Conservation (phyloP, 768 basidiomycete species). For the Leucosporidium creatinivorum region DNA sequence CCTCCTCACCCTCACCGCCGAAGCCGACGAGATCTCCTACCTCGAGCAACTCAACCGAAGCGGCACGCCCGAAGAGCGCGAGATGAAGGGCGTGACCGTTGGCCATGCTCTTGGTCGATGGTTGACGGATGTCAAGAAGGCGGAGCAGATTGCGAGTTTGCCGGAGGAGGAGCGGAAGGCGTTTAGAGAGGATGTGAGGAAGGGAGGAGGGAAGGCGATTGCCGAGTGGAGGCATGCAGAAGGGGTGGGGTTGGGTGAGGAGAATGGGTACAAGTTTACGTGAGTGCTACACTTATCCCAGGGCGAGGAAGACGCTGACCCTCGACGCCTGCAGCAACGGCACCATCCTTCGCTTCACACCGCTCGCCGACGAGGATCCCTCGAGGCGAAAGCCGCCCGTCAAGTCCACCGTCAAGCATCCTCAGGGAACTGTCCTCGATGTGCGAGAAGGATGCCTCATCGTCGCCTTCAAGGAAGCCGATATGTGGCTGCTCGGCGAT, state of each 20-base stretch:
- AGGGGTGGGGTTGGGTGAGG: constrained; percentile 1
- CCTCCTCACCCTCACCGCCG: constrained; percentile 9
- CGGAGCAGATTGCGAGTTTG: background rate
- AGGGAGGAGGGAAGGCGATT: background rate
- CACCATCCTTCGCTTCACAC: constrained; percentile 21
- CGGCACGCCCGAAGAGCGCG: constrained; percentile 19
- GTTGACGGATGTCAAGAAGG: constrained; percentile 16
- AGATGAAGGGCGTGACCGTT: constrained; percentile 11
- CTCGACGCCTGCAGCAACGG: background rate
- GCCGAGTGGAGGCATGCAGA: constrained; percentile 12
- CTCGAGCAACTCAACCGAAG: constrained; percentile 6
- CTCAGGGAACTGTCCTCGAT: constrained; percentile 53
- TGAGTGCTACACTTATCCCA: background rate
- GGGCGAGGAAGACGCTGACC: background rate
- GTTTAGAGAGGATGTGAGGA: background rate
- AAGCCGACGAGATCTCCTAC: constrained; percentile 19
- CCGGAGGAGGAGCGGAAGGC: no score
- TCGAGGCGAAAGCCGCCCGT: constrained; percentile 8
- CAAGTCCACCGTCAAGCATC: background rate
- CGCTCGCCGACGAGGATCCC: background rate
- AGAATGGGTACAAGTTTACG: constrained; percentile 14
- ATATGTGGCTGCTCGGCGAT: constrained; percentile 45
- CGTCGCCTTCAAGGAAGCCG: constrained; percentile 52
- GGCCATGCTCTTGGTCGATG: constrained; percentile 13
- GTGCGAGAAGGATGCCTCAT: constrained; percentile 51